A percentile compares a stretch with the other conserved stretches of the same genome.
phyloP scores from a whole-genome alignment of 1,284 basidiomycete species.

The Phylloporus sp. region DNA sequence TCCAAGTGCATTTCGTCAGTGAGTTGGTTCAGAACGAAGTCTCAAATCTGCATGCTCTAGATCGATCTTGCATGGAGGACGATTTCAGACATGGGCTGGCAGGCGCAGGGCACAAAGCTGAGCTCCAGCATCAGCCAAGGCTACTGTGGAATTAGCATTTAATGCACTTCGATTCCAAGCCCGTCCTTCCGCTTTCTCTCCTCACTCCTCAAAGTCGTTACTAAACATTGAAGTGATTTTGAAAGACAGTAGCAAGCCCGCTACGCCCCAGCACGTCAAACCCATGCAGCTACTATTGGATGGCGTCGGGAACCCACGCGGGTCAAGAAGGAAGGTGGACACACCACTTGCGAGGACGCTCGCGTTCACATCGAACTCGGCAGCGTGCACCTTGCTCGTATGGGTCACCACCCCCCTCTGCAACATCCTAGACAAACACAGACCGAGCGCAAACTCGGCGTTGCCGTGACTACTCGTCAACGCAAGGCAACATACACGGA shows the following conservation, averaged over 20 bases:
- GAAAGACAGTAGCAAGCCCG: conserved; percentile 12
- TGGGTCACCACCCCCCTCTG: conserved; percentile 85
- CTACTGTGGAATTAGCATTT: background rate
- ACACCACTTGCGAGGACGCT: conserved; percentile 86
- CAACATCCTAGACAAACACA: conserved; percentile 96
- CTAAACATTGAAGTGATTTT: conserved; percentile 22
- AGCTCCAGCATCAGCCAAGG: background rate
- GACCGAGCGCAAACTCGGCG: conserved; percentile 89
- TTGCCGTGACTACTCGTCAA: conserved; percentile 85
- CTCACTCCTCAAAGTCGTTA: background rate
- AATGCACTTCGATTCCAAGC: background rate
- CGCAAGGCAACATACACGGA: conserved; percentile 70
- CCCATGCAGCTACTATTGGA: conserved; percentile 27
- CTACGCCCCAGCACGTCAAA: conserved; percentile 21
- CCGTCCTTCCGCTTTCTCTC: background rate
- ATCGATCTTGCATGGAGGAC: background rate
- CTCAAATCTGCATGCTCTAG: background rate
- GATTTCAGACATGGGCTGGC: background rate
- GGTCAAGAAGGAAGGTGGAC: background rate
- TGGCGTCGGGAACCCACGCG: background rate
- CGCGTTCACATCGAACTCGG: conserved; percentile 90
- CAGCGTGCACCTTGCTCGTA: conserved; percentile 88
- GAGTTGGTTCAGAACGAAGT: background rate
- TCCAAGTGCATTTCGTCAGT: too few species aligned
- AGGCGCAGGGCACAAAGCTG: background rate